Percentiles rank a stretch among this genome's conserved stretches.
phyloP scores from a whole-genome alignment of 148 eudicot species.

The Talinum fruticosum region DNA sequence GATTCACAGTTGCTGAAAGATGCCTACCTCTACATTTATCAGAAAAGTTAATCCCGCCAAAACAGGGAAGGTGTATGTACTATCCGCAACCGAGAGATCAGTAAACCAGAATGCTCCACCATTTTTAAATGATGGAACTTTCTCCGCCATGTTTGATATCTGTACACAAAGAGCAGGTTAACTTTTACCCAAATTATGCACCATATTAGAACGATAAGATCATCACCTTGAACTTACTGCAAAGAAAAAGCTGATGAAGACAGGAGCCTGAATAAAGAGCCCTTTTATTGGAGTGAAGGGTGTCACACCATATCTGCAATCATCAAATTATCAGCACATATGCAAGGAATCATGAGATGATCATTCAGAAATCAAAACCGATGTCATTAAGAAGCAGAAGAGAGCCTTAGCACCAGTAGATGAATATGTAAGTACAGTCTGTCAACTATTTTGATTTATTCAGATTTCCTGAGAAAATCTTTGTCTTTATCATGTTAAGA shows the following conservation, averaged over 20 bases:
- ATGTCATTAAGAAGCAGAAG: neutral
- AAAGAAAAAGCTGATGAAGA: slow-evolving; percentile 87
- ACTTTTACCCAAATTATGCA: slow-evolving; percentile 2
- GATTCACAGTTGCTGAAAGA: neutral
- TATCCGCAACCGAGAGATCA: slow-evolving; percentile 84
- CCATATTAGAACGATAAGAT: slow-evolving; percentile 9
- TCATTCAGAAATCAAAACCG: neutral
- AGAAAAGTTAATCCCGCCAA: slow-evolving; percentile 73
- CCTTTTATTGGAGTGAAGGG: slow-evolving; percentile 91
- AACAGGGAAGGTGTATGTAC: slow-evolving; percentile 66
- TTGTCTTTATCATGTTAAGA: neutral
- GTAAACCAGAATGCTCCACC: slow-evolving; percentile 94
- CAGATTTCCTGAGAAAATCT: neutral
- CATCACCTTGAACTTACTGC: slow-evolving; percentile 63
- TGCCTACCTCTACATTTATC: slow-evolving; percentile 78
- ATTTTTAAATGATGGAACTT: slow-evolving; percentile 82
- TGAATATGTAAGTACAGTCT: neutral
- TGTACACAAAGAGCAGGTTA: slow-evolving; percentile 28
- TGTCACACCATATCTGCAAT: slow-evolving; percentile 76
- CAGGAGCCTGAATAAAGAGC: slow-evolving; percentile 71
- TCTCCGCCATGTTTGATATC: slow-evolving; percentile 90
- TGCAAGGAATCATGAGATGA: neutral
- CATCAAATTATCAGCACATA: slow-evolving; percentile 2
- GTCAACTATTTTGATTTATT: neutral
- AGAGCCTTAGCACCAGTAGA: neutral